These are phyloP conservation scores for Colletotrichum godetiae DNA, from an alignment of 2,329 filamentous ascomycete species.

Conservation along the genomic window DNA sequence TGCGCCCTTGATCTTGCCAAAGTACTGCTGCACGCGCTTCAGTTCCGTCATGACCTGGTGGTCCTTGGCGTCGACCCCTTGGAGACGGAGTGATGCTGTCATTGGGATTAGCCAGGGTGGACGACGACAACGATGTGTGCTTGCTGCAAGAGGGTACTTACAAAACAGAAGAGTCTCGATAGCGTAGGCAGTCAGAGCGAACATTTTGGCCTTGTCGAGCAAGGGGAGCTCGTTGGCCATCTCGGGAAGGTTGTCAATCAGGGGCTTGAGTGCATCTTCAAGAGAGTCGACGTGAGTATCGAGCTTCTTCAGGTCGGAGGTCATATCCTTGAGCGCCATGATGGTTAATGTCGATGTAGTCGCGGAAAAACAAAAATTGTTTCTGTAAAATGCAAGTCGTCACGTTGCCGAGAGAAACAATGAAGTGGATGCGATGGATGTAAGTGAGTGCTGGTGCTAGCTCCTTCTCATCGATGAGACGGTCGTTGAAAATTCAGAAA, in stretches of 20 bases:
- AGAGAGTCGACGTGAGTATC: slow-evolving; percentile 84
- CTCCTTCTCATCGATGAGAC: slow-evolving; percentile 7
- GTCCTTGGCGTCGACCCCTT: slow-evolving; percentile 82
- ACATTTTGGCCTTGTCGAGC: slow-evolving; percentile 95
- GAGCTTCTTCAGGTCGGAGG: slow-evolving; percentile 77
- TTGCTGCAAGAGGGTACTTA: slow-evolving; percentile 51
- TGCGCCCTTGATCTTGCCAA: slow-evolving; percentile 85
- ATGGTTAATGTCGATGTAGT: not conserved
- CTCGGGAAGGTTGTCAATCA: slow-evolving; percentile 75
- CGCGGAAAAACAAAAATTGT: not conserved
- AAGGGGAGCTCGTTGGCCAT: slow-evolving; percentile 84
- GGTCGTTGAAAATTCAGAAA: slow-evolving; percentile 33
- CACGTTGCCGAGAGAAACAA: not conserved
- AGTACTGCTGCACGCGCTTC: slow-evolving; percentile 88
- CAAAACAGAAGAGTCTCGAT: slow-evolving; percentile 92
- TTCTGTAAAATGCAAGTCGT: too few relatives aligned
- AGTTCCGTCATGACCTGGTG: slow-evolving; percentile 90
- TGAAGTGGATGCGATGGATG: not conserved
- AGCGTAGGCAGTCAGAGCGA: slow-evolving; percentile 87
- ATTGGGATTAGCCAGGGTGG: slow-evolving; percentile 1
- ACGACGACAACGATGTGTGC: not conserved
- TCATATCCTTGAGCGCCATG: slow-evolving; percentile 66
- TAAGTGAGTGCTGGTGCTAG: not conserved
- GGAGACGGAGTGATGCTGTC: slow-evolving; percentile 79
- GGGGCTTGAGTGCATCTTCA: slow-evolving; percentile 78